A percentile compares a stretch with the other conserved stretches of the same genome.
Conservation (phyloP, 257 asterid species). For the Parsonsia alboflavescens region DNA sequence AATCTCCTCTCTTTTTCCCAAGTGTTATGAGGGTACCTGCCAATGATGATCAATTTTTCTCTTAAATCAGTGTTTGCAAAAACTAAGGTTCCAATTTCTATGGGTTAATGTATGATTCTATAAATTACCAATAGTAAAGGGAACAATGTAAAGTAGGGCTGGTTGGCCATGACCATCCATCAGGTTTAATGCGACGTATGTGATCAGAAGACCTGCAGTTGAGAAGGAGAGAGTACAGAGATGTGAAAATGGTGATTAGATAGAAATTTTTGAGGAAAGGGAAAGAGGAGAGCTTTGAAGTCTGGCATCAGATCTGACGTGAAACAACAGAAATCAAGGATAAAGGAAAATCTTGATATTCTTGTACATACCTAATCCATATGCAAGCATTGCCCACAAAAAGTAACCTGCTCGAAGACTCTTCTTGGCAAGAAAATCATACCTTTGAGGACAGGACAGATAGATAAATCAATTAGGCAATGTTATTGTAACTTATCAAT, state of each 20-base stretch:
- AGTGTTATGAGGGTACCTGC: constrained; percentile 65
- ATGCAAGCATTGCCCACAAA: constrained; percentile 92
- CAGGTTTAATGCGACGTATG: constrained; percentile 72
- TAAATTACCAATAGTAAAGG: constrained; percentile 67
- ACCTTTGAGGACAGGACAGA: constrained; percentile 35
- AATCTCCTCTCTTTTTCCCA: constrained; percentile 67
- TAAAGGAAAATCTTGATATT: background rate
- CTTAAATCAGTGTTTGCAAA: background rate
- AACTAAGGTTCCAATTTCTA: background rate
- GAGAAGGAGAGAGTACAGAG: background rate
- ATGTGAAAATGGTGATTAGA: too few relatives aligned
- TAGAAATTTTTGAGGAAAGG: too few relatives aligned
- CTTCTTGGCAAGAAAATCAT: constrained; percentile 83
- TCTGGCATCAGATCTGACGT: background rate
- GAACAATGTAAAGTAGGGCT: constrained; percentile 86
- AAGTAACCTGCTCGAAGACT: constrained; percentile 75
- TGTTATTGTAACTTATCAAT: background rate
- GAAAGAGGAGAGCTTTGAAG: background rate
- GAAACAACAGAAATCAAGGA: too few relatives aligned
- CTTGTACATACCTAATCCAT: constrained; percentile 63
- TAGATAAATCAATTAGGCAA: background rate
- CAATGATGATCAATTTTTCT: background rate
- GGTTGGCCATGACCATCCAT: constrained; percentile 99
- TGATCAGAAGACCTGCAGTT: constrained; percentile 68
- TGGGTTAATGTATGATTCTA: background rate